Evolutionary conservation across 352 stramenopile species (phyloP).

Genomic region (Sclerospora graminicola): DNA sequence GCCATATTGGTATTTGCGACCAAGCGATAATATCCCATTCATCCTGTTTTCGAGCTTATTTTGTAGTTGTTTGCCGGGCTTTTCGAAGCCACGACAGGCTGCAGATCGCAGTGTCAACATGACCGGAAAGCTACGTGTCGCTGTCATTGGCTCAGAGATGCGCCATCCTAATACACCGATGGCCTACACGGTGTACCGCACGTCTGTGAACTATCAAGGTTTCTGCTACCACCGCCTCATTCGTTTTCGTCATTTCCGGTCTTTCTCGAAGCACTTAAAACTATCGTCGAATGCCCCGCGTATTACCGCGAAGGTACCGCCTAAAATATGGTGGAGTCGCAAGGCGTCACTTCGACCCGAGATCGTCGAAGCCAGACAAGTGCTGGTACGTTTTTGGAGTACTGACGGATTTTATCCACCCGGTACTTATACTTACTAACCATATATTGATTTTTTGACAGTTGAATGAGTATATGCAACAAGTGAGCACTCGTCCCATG

Average conservation of each 20-base stretch:
- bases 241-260: slow-evolving; percentile 50
- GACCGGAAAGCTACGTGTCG: slow-evolving; percentile 35
- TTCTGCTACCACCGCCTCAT: slow-evolving; percentile 61
- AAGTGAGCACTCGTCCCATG: slow-evolving; percentile 32
- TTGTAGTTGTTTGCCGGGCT: slow-evolving; percentile 8
- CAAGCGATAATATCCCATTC: slow-evolving; percentile 1
- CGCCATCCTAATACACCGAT: slow-evolving; percentile 16
- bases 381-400: no score
- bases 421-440: no score
- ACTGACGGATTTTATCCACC: no score
- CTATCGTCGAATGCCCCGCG: slow-evolving; percentile 12
- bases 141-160: slow-evolving; percentile 62
- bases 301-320: slow-evolving; percentile 28
- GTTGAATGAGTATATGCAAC: slow-evolving; percentile 67
- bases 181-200: slow-evolving; percentile 70
- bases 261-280: slow-evolving; percentile 39
- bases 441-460: neutral
- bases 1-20: slow-evolving; percentile 21
- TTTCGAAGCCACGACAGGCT: slow-evolving; percentile 4
- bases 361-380: no score
- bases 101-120: slow-evolving; percentile 9
- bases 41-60: slow-evolving; percentile 12
- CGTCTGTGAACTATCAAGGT: slow-evolving; percentile 49
- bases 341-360: slow-evolving; percentile 41
- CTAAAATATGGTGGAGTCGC: slow-evolving; percentile 46